These are phyloP conservation scores for Microascus cirrosus DNA, from an alignment of 2,329 filamentous ascomycete species.

Conservation along the genomic window DNA sequence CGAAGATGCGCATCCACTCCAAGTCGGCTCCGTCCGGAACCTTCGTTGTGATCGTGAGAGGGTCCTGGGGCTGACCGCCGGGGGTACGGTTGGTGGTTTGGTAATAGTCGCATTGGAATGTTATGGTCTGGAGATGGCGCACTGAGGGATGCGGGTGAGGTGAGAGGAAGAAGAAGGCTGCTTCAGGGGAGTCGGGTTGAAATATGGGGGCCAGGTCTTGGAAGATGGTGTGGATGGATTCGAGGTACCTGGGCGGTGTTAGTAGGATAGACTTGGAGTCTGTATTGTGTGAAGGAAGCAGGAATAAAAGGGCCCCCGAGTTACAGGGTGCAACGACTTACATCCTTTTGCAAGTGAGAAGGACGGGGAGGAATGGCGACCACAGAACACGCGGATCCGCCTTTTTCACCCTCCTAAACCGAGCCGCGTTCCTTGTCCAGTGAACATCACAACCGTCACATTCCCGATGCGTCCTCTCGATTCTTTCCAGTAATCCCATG, in stretches of 20 bases:
- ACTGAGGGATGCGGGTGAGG: background rate
- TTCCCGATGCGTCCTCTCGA: background rate
- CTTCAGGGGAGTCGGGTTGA: background rate
- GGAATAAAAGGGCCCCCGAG: background rate
- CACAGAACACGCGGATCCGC: background rate
- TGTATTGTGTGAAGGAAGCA: background rate
- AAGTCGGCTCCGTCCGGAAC: background rate
- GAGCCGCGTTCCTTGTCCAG: background rate
- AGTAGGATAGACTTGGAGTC: background rate
- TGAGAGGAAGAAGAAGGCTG: background rate
- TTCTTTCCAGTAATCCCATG: background rate
- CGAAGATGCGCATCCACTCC: background rate
- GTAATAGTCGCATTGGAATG: background rate
- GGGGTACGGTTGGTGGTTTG: background rate
- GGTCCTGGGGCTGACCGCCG: background rate
- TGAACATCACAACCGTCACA: background rate
- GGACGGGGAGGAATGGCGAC: background rate
- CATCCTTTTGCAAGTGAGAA: constrained; percentile 2
- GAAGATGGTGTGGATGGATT: constrained; percentile 1
- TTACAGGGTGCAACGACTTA: background rate
- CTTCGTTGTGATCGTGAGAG: background rate
- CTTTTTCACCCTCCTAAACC: background rate
- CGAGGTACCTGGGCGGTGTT: background rate
- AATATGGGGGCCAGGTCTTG: background rate
- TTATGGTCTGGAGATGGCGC: background rate